These are phyloP conservation scores for Cladosporium austrohemisphaericum DNA, from an alignment of 2,329 filamentous ascomycete genomes.

Conservation along the genomic window DNA sequence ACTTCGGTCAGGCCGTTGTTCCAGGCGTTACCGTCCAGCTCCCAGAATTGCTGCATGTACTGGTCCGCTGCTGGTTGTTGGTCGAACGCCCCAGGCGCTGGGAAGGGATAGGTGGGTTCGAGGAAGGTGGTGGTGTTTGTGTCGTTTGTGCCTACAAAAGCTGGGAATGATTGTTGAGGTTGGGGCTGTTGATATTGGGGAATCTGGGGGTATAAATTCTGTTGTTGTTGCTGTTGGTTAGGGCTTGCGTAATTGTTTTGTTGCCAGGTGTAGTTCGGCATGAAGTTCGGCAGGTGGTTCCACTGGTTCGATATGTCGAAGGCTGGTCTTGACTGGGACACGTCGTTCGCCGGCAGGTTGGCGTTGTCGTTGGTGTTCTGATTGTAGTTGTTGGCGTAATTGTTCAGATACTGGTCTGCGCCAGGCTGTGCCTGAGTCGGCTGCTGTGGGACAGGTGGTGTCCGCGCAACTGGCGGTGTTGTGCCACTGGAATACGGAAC, in stretches of 20 bases:
- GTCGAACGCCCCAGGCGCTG: slow-evolving; percentile 15
- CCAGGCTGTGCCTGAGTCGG: not conserved
- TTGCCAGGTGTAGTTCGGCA: slow-evolving; percentile 23
- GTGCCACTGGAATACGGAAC: slow-evolving; percentile 28
- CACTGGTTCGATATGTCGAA: slow-evolving; percentile 11
- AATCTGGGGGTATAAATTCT: slow-evolving; percentile 10
- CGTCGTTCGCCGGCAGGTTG: slow-evolving; percentile 18
- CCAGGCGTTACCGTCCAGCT: slow-evolving; percentile 29
- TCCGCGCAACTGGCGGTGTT: slow-evolving; percentile 2
- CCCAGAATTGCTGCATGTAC: slow-evolving; percentile 24
- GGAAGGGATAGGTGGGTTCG: slow-evolving; percentile 29
- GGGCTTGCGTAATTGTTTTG: slow-evolving; percentile 9
- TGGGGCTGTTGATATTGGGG: slow-evolving; percentile 6
- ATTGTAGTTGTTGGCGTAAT: not conserved
- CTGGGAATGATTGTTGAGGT: slow-evolving; percentile 10
- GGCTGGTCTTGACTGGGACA: slow-evolving; percentile 16
- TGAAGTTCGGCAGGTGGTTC: slow-evolving; percentile 31
- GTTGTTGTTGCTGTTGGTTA: slow-evolving; percentile 7
- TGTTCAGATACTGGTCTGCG: slow-evolving; percentile 2
- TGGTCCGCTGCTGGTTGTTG: slow-evolving; percentile 6
- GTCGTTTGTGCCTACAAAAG: slow-evolving; percentile 8
- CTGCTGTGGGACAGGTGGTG: slow-evolving; percentile 7
- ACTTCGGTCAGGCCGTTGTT: slow-evolving; percentile 32
- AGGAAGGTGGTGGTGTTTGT: slow-evolving; percentile 24
- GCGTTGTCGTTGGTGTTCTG: slow-evolving; percentile 18